Base-by-base conservation (phyloP, 306 rosid species). In the Acacia crassicarpa region DNA sequence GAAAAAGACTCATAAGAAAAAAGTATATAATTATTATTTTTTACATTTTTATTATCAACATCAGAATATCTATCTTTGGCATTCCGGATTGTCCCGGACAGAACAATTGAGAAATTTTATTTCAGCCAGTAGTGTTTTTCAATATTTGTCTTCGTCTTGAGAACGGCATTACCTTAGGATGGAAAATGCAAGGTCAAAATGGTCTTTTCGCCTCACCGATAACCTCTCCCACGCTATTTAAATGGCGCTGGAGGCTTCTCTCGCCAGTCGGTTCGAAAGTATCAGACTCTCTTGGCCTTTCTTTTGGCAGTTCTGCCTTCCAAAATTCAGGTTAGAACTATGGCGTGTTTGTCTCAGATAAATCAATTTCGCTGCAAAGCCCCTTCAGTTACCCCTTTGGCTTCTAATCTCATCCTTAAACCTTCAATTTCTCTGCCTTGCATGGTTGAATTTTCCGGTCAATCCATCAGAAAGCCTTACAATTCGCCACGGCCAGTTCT, bases 291-390 rank as follows among this genome's bases (percentile, higher is more conserved):
- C 19, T 73, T 10, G 16, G 15, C 35, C 35, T 32, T 32, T 32
- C 35, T 32, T 32, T 32, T 32, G 35, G 4, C 32, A 33, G 15
- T 51, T 14, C 25, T 49, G 16, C 44, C 1, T n/a, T 8, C 72
- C 72, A 33, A 67, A 38, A 9, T 19, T 15, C 16, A 4, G 43
- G 49, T 23, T 9, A 2, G 16, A 76, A 68, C 83, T 46, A 93
- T 93, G 98, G 93, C 96, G 10, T 88, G 84, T 19, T 83, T 88
- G 45, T 89, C 88, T 35, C 88, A 87, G 62, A 76, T 90, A 74
- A 89, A 54, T 82, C 89, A 85, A 54, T 73, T 87, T 77, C 84
- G 84, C 67, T 87, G 82, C 83, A 89, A 63, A 80, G 73, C 86
- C 67, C 84, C 88, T 68, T 74, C 87, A 0, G 59, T 78, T 11